phyloP scores from a whole-genome alignment of 2,329 filamentous ascomycete species.

The Colletotrichum australisinense region DNA sequence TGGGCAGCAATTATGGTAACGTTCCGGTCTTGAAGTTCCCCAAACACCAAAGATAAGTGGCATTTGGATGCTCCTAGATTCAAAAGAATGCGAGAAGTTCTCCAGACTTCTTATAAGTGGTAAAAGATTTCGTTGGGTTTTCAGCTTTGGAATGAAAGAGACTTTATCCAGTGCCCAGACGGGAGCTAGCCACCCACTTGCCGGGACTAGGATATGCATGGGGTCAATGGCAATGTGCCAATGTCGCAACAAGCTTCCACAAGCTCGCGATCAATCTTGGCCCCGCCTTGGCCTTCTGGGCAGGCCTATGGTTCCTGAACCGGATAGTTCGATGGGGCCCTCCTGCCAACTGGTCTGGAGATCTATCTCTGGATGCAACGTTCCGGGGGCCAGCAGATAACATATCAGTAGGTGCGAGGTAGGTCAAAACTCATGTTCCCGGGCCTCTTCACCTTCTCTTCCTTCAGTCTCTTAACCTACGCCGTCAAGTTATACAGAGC shows the following conservation, averaged over 20 bases:
- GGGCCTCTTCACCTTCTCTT: background rate
- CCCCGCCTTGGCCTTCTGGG: slow-evolving; percentile 21
- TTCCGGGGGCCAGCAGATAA: background rate
- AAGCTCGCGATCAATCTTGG: slow-evolving; percentile 30
- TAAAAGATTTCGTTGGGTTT: background rate
- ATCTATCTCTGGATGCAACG: background rate
- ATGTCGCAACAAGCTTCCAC: slow-evolving; percentile 33
- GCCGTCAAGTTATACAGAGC: background rate
- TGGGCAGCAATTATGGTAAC: background rate
- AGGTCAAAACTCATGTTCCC: background rate
- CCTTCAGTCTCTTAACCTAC: background rate
- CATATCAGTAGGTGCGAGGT: background rate
- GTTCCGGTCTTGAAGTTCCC: background rate
- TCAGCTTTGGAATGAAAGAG: background rate
- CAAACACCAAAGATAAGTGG: background rate
- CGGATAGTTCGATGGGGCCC: background rate
- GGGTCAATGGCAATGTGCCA: slow-evolving; percentile 11
- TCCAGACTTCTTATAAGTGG: background rate
- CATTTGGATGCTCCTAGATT: background rate
- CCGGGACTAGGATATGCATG: background rate
- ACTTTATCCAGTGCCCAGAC: background rate
- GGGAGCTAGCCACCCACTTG: background rate
- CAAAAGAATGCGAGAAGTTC: background rate
- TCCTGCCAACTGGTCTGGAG: background rate
- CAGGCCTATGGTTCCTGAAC: background rate